phyloP scores from a whole-genome alignment of 495 filamentous ascomycete genomes.

The Penicillium roqueforti region DNA sequence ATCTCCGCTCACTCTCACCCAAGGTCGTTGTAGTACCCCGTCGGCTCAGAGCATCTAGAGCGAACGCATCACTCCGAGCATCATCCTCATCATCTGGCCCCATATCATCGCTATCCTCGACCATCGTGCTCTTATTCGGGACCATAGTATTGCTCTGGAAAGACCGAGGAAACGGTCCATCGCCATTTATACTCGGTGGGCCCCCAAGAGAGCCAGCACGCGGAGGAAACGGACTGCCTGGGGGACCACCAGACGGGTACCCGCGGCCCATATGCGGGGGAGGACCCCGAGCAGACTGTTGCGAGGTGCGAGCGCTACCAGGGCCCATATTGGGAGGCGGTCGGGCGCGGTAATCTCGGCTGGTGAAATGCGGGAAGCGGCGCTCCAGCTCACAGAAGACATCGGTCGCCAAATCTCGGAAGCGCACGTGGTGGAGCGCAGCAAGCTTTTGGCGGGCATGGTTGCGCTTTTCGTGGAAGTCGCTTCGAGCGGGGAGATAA shows the following conservation, averaged over 20 bases:
- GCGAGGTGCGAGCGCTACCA: slow-evolving; percentile 37
- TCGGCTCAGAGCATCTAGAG: slow-evolving; percentile 55
- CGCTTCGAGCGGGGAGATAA: slow-evolving; percentile 73
- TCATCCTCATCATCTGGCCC: slow-evolving; percentile 58
- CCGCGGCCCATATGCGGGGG: slow-evolving; percentile 35
- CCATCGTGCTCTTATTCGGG: slow-evolving; percentile 96
- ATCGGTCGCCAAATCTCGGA: slow-evolving; percentile 89
- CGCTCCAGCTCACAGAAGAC: slow-evolving; percentile 93
- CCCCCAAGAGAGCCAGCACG: slow-evolving; percentile 45
- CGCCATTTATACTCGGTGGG: slow-evolving; percentile 43
- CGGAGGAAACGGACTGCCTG: slow-evolving; percentile 41
- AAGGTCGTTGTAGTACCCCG: slow-evolving; percentile 50
- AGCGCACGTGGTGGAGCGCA: slow-evolving; percentile 75
- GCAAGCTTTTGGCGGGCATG: slow-evolving; percentile 92
- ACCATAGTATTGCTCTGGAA: slow-evolving; percentile 96
- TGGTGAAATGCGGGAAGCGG: slow-evolving; percentile 77
- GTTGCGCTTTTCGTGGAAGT: slow-evolving; percentile 95
- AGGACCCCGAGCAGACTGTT: slow-evolving; percentile 37
- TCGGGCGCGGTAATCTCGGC: slow-evolving; percentile 51
- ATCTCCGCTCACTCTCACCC: slow-evolving; percentile 63
- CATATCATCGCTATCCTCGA: slow-evolving; percentile 88
- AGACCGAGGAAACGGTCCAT: slow-evolving; percentile 71
- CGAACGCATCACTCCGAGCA: slow-evolving; percentile 62
- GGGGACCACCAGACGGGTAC: slow-evolving; percentile 39
- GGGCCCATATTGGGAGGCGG: slow-evolving; percentile 41